Conservation (phyloP, 306 rosid genomes). For the Ammopiptanthus mongolicus region DNA sequence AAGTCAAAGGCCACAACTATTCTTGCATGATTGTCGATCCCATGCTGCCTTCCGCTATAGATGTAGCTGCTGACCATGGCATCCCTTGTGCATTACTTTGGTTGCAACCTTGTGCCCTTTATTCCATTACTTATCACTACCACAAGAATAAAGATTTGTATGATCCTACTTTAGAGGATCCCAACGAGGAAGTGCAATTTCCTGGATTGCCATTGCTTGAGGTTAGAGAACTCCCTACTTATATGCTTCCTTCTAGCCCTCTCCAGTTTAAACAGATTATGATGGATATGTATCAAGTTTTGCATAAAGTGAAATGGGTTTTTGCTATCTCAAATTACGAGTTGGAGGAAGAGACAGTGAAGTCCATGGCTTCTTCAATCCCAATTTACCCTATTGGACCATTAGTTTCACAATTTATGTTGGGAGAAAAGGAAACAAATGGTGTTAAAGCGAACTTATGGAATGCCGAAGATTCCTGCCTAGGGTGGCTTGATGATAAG, state of each 20-base stretch:
- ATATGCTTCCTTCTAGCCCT: slow-evolving; percentile 40
- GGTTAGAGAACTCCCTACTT: slow-evolving; percentile 44
- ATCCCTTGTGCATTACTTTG: slow-evolving; percentile 61
- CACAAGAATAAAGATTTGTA: slow-evolving; percentile 4
- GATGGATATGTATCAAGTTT: neutral
- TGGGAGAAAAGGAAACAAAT: slow-evolving; percentile 37
- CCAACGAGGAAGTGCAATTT: slow-evolving; percentile 7
- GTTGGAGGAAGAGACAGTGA: slow-evolving; percentile 43
- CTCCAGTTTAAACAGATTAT: neutral
- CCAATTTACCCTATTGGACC: slow-evolving; percentile 49
- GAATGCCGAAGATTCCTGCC: slow-evolving; percentile 42
- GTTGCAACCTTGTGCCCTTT: slow-evolving; percentile 50
- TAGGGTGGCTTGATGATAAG: slow-evolving; percentile 39
- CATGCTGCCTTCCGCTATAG: slow-evolving; percentile 45
- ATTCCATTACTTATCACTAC: slow-evolving; percentile 44
- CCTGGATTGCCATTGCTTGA: slow-evolving; percentile 45
- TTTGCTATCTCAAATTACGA: slow-evolving; percentile 46
- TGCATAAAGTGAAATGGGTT: slow-evolving; percentile 47
- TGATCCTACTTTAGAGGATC: slow-evolving; percentile 28
- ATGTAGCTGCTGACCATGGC: slow-evolving; percentile 14
- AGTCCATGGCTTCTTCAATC: slow-evolving; percentile 30
- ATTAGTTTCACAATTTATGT: slow-evolving; percentile 39
- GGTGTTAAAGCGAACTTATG: slow-evolving; percentile 38
- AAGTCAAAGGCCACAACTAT: neutral
- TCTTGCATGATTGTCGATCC: slow-evolving; percentile 44